These are phyloP conservation scores for Phoma sp. DNA, from an alignment of 2,329 filamentous ascomycete genomes.

Conservation along the genomic window DNA sequence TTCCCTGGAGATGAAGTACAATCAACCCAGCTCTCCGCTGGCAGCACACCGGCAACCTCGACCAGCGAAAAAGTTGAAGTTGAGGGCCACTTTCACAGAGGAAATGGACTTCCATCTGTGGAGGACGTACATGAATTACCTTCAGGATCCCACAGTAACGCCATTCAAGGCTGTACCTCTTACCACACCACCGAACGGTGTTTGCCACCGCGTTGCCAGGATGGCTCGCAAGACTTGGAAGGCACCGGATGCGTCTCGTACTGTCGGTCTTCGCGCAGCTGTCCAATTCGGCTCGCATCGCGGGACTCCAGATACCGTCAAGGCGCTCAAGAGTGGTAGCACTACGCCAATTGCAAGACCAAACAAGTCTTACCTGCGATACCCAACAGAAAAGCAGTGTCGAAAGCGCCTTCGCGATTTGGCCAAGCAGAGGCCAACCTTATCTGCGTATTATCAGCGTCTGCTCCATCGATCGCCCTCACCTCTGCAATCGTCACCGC, in stretches of 20 bases:
- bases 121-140: slow-evolving; percentile 69
- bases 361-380: slow-evolving; percentile 52
- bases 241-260: slow-evolving; percentile 49
- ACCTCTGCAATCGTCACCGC: slow-evolving; percentile 57
- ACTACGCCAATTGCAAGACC: slow-evolving; percentile 54
- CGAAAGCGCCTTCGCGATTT: slow-evolving; percentile 64
- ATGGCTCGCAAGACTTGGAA: slow-evolving; percentile 68
- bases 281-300: slow-evolving; percentile 32
- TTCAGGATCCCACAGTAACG: slow-evolving; percentile 70
- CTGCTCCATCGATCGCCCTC: slow-evolving; percentile 67
- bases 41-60: slow-evolving; percentile 35
- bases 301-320: slow-evolving; percentile 54
- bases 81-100: slow-evolving; percentile 60
- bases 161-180: slow-evolving; percentile 72
- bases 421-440: slow-evolving; percentile 66
- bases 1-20: slow-evolving; percentile 41
- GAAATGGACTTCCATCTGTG: slow-evolving; percentile 72
- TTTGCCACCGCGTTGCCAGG: slow-evolving; percentile 67
- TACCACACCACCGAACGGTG: slow-evolving; percentile 67
- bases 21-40: slow-evolving; percentile 41
- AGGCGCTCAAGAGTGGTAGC: slow-evolving; percentile 53
- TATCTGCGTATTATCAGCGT: slow-evolving; percentile 69
- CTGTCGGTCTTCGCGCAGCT: slow-evolving; percentile 24
- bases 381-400: slow-evolving; percentile 66
- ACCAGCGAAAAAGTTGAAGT: slow-evolving; percentile 51